These are phyloP conservation scores for Gossypium anomalum DNA, from an alignment of 345 rosid species.

Conservation along the genomic window DNA sequence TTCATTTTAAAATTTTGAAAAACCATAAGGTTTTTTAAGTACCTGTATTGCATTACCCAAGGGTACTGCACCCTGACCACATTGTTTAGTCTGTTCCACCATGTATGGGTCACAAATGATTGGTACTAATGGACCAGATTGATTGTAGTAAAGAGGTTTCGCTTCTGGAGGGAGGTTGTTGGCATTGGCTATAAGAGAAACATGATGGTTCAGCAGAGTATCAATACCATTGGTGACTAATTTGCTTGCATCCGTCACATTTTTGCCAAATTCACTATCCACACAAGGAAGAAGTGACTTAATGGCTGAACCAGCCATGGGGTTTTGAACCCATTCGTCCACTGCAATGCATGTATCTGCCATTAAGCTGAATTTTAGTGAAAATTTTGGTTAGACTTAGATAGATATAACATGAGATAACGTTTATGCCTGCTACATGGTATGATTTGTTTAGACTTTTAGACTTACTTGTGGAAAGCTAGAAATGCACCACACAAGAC, in stretches of 20 bases:
- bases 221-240: conserved; percentile 37
- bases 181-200: conserved; percentile 44
- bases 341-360: conserved; percentile 72
- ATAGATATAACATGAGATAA: not conserved
- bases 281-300: conserved; percentile 65
- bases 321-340: conserved; percentile 72
- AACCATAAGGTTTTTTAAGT: not conserved
- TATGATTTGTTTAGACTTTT: conserved; percentile 8
- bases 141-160: conserved; percentile 49
- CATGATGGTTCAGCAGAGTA: conserved; percentile 37
- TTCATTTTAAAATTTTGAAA: no score
- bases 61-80: conserved; percentile 34
- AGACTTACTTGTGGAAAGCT: conserved; percentile 52
- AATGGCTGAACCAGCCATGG: conserved; percentile 58
- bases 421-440: no score
- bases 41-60: conserved; percentile 56
- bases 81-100: conserved; percentile 24
- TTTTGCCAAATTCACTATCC: conserved; percentile 49
- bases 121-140: conserved; percentile 67
- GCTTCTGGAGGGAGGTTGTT: conserved; percentile 33
- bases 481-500: conserved; percentile 49
- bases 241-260: conserved; percentile 39
- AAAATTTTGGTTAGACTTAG: not conserved
- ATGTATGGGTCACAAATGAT: conserved; percentile 48
- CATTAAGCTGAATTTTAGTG: conserved; percentile 34